Conservation (phyloP, 371 early-diverging fungal genomes). For the Mucor ambiguus region DNA sequence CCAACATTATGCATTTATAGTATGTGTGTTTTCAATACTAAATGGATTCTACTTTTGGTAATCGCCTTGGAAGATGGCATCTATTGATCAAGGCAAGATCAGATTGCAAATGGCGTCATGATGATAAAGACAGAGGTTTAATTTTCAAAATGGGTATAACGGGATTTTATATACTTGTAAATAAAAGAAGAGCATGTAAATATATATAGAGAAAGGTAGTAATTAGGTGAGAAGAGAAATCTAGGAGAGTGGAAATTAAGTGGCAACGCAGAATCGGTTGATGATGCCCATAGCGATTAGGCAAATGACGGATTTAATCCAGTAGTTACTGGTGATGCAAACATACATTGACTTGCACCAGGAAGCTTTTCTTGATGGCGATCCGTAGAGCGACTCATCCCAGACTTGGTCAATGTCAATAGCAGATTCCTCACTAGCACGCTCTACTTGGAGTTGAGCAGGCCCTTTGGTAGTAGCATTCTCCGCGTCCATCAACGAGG, state of each 20-base stretch:
- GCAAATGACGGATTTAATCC: conserved; percentile 23
- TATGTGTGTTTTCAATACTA: too few relatives aligned
- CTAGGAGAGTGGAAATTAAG: neutral
- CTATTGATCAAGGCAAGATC: too few relatives aligned
- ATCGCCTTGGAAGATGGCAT: too few relatives aligned
- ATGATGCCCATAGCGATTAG: conserved; percentile 20
- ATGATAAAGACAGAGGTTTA: neutral
- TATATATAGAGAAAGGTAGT: neutral
- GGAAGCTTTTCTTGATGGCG: neutral
- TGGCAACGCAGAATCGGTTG: conserved; percentile 28
- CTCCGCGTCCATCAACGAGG: neutral
- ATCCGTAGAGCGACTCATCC: neutral
- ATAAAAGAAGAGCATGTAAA: neutral
- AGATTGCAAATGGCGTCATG: neutral
- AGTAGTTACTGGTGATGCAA: conserved; percentile 17
- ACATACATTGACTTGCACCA: neutral
- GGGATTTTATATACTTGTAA: neutral
- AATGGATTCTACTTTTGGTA: too few relatives aligned
- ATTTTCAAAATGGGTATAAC: neutral
- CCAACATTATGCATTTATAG: too few relatives aligned
- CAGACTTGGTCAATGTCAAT: neutral
- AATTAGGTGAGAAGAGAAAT: neutral
- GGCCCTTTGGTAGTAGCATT: conserved; percentile 1
- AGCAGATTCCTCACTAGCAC: conserved; percentile 25
- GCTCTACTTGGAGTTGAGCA: conserved; percentile 15